These are phyloP conservation scores for Cercospora sp. DNA, from an alignment of 2,329 filamentous ascomycete species.

Conservation along the genomic window DNA sequence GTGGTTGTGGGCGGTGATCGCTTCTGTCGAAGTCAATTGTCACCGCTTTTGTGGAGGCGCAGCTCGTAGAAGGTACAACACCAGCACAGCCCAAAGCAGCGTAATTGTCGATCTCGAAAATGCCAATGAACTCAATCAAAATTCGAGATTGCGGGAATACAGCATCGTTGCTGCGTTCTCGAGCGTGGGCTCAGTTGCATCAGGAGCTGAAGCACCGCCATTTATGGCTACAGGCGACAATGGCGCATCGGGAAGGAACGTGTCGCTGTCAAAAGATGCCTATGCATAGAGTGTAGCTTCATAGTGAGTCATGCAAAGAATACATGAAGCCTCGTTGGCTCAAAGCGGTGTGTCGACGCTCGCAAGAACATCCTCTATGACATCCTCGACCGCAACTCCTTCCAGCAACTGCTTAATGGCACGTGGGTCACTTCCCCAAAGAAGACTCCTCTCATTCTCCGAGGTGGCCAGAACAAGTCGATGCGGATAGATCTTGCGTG, in stretches of 20 bases:
- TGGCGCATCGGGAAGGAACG: neutral
- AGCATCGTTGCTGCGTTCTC: too few relatives aligned
- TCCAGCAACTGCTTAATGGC: conserved; percentile 69
- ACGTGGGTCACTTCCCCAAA: conserved; percentile 81
- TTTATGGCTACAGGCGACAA: neutral
- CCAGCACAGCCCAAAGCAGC: neutral
- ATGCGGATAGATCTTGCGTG: conserved; percentile 84
- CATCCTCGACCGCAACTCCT: conserved; percentile 55
- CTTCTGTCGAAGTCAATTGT: neutral
- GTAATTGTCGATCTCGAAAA: neutral
- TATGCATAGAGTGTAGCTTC: neutral
- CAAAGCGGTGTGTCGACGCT: conserved; percentile 58
- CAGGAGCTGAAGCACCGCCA: too few relatives aligned
- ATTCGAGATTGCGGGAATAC: too few relatives aligned
- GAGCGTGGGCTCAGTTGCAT: too few relatives aligned
- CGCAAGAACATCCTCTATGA: conserved; percentile 60
- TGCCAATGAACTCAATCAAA: neutral
- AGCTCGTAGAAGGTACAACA: neutral
- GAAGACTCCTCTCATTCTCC: conserved; percentile 78
- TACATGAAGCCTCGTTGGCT: conserved; percentile 6
- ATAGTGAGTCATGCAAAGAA: neutral
- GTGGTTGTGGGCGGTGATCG: conserved; percentile 3
- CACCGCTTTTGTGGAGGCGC: conserved; percentile 7
- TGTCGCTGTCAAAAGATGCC: neutral
- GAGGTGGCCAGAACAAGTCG: conserved; percentile 70